A percentile compares a stretch with the other conserved stretches of the same genome.
Conservation (phyloP, 257 asterid species). For the Solanum appendiculatum region DNA sequence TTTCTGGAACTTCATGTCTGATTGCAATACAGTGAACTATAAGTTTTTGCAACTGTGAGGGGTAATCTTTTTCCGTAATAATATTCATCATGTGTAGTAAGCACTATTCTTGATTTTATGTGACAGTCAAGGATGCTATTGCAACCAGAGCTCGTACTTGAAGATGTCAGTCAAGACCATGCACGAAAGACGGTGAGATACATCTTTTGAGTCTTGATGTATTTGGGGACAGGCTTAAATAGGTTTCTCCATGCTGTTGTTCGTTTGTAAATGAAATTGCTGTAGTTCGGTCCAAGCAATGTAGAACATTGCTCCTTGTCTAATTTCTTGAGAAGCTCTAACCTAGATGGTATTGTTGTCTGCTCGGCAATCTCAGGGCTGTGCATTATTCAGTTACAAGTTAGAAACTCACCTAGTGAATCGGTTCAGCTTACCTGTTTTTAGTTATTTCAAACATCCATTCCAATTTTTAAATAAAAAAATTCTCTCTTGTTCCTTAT, state of each 20-base stretch:
- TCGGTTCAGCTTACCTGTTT: background rate
- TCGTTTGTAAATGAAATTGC: background rate
- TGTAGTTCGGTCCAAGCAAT: background rate
- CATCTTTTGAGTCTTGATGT: background rate
- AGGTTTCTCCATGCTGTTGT: background rate
- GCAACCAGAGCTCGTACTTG: conserved; percentile 86
- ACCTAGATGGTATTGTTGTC: background rate
- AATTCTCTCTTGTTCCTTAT: background rate
- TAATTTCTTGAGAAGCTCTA: background rate
- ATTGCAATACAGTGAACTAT: background rate
- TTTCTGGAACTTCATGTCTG: background rate
- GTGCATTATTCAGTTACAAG: background rate
- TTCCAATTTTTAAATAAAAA: background rate
- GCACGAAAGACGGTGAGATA: conserved; percentile 94
- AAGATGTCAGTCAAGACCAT: conserved; percentile 98
- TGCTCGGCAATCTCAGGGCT: background rate
- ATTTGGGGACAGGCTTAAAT: background rate
- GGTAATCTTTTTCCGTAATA: background rate
- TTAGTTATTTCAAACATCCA: background rate
- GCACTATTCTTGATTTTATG: background rate
- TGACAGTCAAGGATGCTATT: conserved; percentile 94
- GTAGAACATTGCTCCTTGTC: background rate
- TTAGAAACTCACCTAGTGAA: background rate
- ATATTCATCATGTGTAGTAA: background rate
- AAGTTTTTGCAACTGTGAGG: background rate